Percentiles rank a stretch among this genome's conserved stretches.
Conservation (phyloP, 257 asterid genomes). For the Solanum raphanifolium region DNA sequence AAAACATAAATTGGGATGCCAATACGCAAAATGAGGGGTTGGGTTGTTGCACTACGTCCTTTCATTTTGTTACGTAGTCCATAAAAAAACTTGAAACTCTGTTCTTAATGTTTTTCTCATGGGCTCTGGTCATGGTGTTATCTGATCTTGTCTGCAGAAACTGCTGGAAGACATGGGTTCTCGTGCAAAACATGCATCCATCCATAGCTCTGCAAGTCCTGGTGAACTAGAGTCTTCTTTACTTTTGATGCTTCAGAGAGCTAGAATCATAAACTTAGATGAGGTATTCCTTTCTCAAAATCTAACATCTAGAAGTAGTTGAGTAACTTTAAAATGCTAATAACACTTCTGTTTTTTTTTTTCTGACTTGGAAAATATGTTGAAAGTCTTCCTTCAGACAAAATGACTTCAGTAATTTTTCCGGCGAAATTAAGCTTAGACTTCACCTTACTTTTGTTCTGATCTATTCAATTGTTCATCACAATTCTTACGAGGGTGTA, state of each 20-base stretch:
- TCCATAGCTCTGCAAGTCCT: conserved; percentile 31
- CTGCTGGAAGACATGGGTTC: conserved; percentile 36
- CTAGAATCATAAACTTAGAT: conserved; percentile 49
- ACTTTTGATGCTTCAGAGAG: conserved; percentile 36
- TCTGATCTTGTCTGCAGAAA: conserved; percentile 28
- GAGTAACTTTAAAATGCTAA: not conserved
- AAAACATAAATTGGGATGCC: not conserved
- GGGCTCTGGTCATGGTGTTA: not conserved
- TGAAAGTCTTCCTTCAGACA: not conserved
- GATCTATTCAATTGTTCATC: not conserved
- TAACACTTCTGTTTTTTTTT: not conserved
- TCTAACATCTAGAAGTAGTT: not conserved
- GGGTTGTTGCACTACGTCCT: not conserved
- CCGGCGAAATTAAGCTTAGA: not conserved
- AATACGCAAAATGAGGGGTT: not conserved
- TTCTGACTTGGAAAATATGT: not conserved
- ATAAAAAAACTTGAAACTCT: not conserved
- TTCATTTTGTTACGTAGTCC: not conserved
- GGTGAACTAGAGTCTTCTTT: conserved; percentile 31
- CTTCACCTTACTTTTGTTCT: not conserved
- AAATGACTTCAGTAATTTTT: not conserved
- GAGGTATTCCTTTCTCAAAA: conserved; percentile 37
- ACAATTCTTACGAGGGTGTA: not conserved
- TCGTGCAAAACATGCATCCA: conserved; percentile 11
- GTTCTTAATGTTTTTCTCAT: not conserved